A percentile compares a stretch with the other conserved stretches of the same genome.
These are phyloP conservation scores for Pezicula carpinea DNA, from an alignment of 2,329 filamentous ascomycete genomes.

Conservation along the genomic window DNA sequence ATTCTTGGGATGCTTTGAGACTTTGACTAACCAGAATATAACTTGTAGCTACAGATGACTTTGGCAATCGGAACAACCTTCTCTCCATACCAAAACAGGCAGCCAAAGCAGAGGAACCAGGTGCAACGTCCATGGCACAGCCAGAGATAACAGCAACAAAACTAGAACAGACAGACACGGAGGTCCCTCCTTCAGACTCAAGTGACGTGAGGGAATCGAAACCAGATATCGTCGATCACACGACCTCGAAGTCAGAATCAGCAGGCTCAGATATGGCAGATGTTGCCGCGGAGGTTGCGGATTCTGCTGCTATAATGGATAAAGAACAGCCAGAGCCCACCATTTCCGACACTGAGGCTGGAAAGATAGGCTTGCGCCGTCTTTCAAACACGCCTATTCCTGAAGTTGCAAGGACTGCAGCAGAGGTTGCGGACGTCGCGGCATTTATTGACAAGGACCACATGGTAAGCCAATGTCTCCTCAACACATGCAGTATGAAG, in stretches of 20 bases:
- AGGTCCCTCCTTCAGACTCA: neutral
- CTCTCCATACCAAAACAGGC: conserved; percentile 29
- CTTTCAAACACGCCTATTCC: conserved; percentile 34
- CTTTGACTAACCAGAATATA: conserved; percentile 2
- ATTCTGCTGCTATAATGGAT: conserved; percentile 22
- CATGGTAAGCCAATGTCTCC: conserved; percentile 5
- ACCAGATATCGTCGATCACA: conserved; percentile 26
- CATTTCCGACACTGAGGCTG: conserved; percentile 27
- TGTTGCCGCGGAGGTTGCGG: conserved; percentile 23
- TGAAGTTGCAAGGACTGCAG: conserved; percentile 37
- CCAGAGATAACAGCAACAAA: neutral
- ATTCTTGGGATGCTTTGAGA: neutral
- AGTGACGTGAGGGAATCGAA: conserved; percentile 6
- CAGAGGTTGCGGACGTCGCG: conserved; percentile 41
- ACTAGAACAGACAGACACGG: neutral
- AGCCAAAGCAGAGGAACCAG: neutral
- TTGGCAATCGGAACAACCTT: conserved; percentile 50
- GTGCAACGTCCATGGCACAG: no score
- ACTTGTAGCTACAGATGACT: conserved; percentile 38
- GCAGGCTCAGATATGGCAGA: conserved; percentile 21
- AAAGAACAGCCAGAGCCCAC: conserved; percentile 25
- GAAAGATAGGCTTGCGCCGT: conserved; percentile 26
- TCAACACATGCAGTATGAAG: neutral
- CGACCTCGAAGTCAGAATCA: conserved; percentile 13
- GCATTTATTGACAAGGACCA: conserved; percentile 30